Evolutionary conservation across 192 early-diverging fungal genomes (phyloP), one percentile per base, ranked within the genome.

Genomic region (Coemansia sp.): DNA sequence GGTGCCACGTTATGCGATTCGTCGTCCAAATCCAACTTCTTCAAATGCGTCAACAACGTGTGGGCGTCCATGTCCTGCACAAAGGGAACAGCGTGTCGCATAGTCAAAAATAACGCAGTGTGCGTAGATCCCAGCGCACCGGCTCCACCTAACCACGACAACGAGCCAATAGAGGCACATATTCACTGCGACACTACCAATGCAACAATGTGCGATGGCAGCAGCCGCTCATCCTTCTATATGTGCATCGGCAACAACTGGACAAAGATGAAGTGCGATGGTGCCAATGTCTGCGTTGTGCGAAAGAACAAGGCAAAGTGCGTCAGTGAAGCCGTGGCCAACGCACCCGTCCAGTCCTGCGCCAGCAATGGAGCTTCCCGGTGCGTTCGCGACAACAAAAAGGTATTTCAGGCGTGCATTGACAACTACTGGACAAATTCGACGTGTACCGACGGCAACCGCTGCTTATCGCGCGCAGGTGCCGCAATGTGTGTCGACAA

Each of bases 381-480:
- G 33, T 80, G 77, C 58, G 58, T 33, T 14, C 37, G 44, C 1
- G 70, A 66, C 42, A 64, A 70, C 57, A 60, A 57, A 19, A 34
- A 34, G 8, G 57, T 64, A 7, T 80, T 69, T 67, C 77, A 80
- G 45, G 50, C 45, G 23, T 79, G 75, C 55, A 41, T 44, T 23
- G 66, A 79, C 44, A 61, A 69, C 31, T 73, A 67, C 67, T 79
- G 75, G 75, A 57, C 67, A 29, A 71, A 79, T 40, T 79, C 70
- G 20, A 71, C 68, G 4, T 77, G 74, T 41, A 25, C 57, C 33
- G 50, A 63, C 8, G 50, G 64, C 52, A 70, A 59, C 27, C 56
- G 56, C 36, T 73, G 71, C 34, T 23, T 73, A 52, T 42, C 47
- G 29, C 55, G 71, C 23, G 45, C 36, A 3, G 55, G 47, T 7